Evolutionary conservation across 768 basidiomycete species (phyloP).

Genomic region (Suillus plorans): DNA sequence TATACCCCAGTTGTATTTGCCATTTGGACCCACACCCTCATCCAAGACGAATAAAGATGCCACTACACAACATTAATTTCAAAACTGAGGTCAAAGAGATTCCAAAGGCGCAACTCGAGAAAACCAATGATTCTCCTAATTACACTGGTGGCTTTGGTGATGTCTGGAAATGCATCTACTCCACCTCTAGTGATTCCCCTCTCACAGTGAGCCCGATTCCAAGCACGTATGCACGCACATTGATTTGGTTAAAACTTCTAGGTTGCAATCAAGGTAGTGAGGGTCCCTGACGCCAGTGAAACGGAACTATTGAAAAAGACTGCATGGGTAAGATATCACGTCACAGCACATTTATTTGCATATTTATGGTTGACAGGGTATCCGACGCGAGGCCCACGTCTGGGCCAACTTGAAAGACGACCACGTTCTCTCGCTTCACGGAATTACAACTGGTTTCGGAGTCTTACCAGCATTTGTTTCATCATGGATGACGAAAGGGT

Average conservation of each 20-base stretch:
- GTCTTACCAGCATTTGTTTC: slow-evolving; percentile 31
- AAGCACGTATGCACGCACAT: not conserved
- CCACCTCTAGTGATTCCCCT: not conserved
- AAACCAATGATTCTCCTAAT: not conserved
- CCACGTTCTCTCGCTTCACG: slow-evolving; percentile 33
- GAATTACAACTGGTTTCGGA: slow-evolving; percentile 26
- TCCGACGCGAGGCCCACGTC: slow-evolving; percentile 29
- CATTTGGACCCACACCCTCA: not conserved
- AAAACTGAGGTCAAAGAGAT: not conserved
- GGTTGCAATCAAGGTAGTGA: slow-evolving; percentile 1
- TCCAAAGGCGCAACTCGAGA: not conserved
- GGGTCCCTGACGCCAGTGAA: not conserved
- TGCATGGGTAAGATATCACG: not conserved
- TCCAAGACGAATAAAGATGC: not conserved
- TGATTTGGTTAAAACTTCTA: not conserved
- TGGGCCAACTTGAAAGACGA: slow-evolving; percentile 29
- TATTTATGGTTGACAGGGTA: slow-evolving; percentile 14
- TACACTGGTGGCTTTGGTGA: not conserved
- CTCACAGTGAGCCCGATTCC: not conserved
- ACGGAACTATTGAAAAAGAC: not conserved
- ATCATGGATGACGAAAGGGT: slow-evolving; percentile 34
- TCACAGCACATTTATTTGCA: not conserved
- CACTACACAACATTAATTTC: not conserved
- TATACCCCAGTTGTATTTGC: not conserved
- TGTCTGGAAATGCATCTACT: not conserved